These are phyloP conservation scores for Colletotrichum ledebouriae DNA, from an alignment of 2,329 filamentous ascomycete species.

Conservation along the genomic window DNA sequence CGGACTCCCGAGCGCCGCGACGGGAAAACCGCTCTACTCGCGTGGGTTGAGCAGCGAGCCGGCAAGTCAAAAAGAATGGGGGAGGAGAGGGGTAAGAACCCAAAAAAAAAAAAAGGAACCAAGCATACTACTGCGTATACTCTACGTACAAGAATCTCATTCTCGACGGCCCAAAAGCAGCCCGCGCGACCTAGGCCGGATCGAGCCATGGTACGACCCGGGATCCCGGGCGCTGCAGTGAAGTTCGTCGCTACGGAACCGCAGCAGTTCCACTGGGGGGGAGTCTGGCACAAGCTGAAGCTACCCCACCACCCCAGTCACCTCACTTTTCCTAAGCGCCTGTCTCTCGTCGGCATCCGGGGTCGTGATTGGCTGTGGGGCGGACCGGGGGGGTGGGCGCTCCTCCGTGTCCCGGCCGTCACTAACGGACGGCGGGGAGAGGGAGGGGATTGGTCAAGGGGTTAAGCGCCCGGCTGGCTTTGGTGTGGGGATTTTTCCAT, in stretches of 20 bases:
- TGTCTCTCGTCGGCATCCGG: constrained; percentile 22
- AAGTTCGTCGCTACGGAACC: constrained; percentile 1
- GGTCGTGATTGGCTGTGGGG: constrained; percentile 31
- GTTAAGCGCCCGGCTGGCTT: constrained; percentile 39
- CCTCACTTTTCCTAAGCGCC: constrained; percentile 40
- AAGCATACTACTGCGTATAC: neutral
- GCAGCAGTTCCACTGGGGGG: too few relatives aligned
- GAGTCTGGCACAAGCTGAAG: too few relatives aligned
- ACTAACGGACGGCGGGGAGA: constrained; percentile 26
- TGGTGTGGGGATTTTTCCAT: constrained; percentile 31
- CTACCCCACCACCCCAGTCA: constrained; percentile 16
- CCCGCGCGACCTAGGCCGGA: constrained; percentile 26
- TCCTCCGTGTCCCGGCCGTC: constrained; percentile 25
- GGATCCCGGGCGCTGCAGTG: constrained; percentile 44
- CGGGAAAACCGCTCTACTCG: neutral
- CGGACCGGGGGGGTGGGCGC: neutral
- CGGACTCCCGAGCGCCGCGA: constrained; percentile 15
- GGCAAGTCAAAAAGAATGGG: too few relatives aligned
- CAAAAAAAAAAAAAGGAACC: constrained; percentile 6
- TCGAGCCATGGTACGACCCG: constrained; percentile 40
- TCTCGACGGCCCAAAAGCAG: constrained; percentile 21
- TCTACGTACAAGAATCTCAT: neutral
- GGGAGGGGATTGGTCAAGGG: constrained; percentile 30
- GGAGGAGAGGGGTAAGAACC: too few relatives aligned
- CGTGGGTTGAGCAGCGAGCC: too few relatives aligned